Conservation (phyloP, 108 stramenopile species). For the Pseudonitzschia pungens region DNA sequence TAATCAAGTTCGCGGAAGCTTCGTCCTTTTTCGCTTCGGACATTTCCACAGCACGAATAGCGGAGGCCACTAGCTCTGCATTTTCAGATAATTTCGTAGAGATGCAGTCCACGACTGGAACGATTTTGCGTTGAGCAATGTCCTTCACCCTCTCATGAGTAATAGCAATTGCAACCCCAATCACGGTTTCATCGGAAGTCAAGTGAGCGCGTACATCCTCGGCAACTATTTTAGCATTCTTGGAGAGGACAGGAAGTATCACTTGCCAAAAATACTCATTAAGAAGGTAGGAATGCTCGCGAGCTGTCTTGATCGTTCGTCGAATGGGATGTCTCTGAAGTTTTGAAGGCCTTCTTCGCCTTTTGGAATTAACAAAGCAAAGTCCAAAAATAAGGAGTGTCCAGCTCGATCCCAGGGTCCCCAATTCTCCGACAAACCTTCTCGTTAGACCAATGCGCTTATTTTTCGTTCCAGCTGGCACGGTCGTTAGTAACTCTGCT, state of each 20-base stretch:
- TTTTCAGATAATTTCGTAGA: neutral
- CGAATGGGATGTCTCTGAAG: neutral
- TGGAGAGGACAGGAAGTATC: neutral
- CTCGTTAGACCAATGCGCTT: neutral
- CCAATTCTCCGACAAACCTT: neutral
- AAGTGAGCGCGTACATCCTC: neutral
- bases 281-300: neutral
- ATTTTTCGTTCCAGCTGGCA: neutral
- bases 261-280: neutral
- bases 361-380: neutral
- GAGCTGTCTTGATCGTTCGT: neutral
- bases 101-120: neutral
- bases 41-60: neutral
- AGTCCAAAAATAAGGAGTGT: conserved; percentile 3
- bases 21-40: neutral
- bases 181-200: neutral
- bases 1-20: neutral
- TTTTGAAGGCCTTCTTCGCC: neutral
- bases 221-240: neutral
- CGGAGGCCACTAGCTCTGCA: neutral
- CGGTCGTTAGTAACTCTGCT: neutral
- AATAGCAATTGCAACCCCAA: neutral
- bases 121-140: neutral
- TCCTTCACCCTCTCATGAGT: neutral
- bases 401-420: conserved; percentile 2